Evolutionary conservation across 495 filamentous ascomycete genomes (phyloP), one percentile per base, ranked within the genome.

Genomic region (Tetracladium marchalianum): DNA sequence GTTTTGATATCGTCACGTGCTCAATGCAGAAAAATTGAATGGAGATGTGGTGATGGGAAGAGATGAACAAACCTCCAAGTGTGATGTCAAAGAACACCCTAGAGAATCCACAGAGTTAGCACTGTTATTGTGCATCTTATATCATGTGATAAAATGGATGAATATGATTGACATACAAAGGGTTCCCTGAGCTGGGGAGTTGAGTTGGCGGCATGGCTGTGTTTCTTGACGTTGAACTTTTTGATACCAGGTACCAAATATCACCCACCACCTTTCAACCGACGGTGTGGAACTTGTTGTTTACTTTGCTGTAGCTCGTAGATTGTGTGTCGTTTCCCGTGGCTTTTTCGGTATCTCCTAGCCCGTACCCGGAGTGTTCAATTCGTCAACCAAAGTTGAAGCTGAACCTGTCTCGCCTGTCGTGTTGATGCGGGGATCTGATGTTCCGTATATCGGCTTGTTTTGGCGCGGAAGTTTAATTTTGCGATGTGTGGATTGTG

Each of bases 71-170:
- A 93, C 90, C 89, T 65, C 86, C 88, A 27, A 98, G 70, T 5
- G 88, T 80, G 42, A 98, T 76, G 66, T 98, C 92, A 60, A 98
- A 95, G 65, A 98, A 98, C 40, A 94, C 87, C 31, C 73, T 77
- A 50, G n/a, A n/a, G n/a, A n/a, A n/a, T n/a, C n/a, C 41, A 11
- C 13, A 13, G 43, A 24, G 35, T 49, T 33, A 53, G 40, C 19
- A 3, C 7, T 3, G 3, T 27, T 27, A 27, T 27, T 27, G 22
- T 27, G 35, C 12, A 19, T n/a, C n/a, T n/a, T n/a, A n/a, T 24
- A 0, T 17, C 18, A 31, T 47, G 41, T 43, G 46, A 34, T 46
- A 39, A 57, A 13, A 12, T 31, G 34, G 47, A 22, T 44, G 49
- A 17, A 11, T 22, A 19, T 5, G 15, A 13, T 16, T 9, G 36